Evolutionary conservation across 257 asterid species (phyloP), one percentile per base, ranked within the genome.

Genomic region (Misopates orontium): DNA sequence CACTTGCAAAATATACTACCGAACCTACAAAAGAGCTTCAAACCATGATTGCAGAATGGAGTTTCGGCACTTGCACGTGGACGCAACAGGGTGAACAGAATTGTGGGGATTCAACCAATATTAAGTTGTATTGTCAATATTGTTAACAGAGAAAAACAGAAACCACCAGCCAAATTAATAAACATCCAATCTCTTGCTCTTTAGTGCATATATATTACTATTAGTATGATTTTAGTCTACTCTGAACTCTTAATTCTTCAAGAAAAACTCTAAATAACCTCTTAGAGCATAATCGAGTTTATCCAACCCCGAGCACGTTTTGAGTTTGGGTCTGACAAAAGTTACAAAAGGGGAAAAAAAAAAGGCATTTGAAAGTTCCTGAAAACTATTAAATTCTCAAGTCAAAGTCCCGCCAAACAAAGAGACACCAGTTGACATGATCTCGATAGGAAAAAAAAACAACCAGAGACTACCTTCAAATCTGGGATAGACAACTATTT

Each of bases 381-480:
- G n/a, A n/a, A n/a, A n/a, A n/a, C n/a, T n/a, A n/a, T n/a, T n/a
- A n/a, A 51, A 2, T 41, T 64, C 52, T 6, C 14, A 45, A 32
- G 21, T 24, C 59, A n/a, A n/a, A 66, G 54, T 17, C 15, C 24
- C 20, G n/a, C 44, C 21, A 61, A 10, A 31, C 54, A 19, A 56
- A 55, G 31, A 48, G 52, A 60, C 1, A 47, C 18, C 64, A n/a
- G 8, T 55, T 32, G 41, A 28, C 14, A 52, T 22, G 52, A 53
- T 19, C 18, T n/a, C n/a, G n/a, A 51, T 45, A 6, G 59, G 51
- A 36, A 74, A 60, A 19, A 24, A 54, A 50, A 65, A n/a, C n/a
- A n/a, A n/a, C n/a, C n/a, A n/a, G n/a, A n/a, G n/a, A n/a, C n/a
- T 85, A 90, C 99, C 99, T 85, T 90, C 93, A 58, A 82, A 77